These are phyloP conservation scores for Mucor ambiguus DNA, from an alignment of 371 early-diverging fungal species.

Conservation along the genomic window DNA sequence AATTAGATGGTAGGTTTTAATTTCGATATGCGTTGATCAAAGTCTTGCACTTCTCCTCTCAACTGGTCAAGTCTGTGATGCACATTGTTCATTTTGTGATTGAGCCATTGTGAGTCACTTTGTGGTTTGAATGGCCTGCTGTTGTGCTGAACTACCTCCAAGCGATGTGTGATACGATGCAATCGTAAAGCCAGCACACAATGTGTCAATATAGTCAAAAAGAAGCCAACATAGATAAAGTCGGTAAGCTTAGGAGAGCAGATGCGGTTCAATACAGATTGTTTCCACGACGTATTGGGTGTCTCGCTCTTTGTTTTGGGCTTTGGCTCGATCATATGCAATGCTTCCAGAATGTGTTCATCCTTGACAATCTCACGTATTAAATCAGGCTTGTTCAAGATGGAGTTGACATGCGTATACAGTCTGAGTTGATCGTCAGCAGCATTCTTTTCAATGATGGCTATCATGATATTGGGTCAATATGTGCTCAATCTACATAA, in stretches of 20 bases:
- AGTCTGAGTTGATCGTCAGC: constrained; percentile 24
- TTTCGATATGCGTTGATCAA: constrained; percentile 14
- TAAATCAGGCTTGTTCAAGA: constrained; percentile 17
- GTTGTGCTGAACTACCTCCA: constrained; percentile 4
- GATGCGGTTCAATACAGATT: neutral
- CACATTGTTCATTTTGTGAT: constrained; percentile 6
- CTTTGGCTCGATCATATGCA: neutral
- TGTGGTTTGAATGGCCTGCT: neutral
- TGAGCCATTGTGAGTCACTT: constrained; percentile 8
- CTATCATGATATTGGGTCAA: constrained; percentile 5
- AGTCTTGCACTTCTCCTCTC: constrained; percentile 14
- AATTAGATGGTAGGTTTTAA: constrained; percentile 7
- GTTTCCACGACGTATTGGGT: neutral
- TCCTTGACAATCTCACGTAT: constrained; percentile 15
- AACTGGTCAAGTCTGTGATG: constrained; percentile 17
- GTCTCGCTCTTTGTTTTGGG: neutral
- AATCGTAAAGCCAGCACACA: constrained; percentile 22
- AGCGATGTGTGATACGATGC: constrained; percentile 13
- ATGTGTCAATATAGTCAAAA: constrained; percentile 16
- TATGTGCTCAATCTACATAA: neutral
- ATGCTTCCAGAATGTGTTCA: constrained; percentile 8
- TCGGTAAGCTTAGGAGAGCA: neutral
- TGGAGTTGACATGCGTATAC: constrained; percentile 14
- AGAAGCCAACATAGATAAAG: constrained; percentile 13
- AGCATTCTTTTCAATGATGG: constrained; percentile 34